A percentile compares a stretch with the other conserved stretches of the same genome.
These are phyloP conservation scores for Hygrocybe punicea DNA, from an alignment of 768 basidiomycete species.

Conservation along the genomic window DNA sequence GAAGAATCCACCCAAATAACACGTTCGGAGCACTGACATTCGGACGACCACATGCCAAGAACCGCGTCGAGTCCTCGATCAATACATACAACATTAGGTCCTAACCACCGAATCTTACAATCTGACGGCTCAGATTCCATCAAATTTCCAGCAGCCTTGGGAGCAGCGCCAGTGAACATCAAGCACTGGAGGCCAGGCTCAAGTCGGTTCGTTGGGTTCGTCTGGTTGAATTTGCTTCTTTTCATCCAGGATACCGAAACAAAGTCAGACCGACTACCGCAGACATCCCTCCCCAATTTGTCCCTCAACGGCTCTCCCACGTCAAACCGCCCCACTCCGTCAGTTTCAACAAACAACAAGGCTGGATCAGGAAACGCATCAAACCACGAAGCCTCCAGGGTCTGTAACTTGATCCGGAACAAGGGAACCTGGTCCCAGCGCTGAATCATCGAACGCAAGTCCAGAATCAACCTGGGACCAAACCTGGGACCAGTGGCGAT, in stretches of 20 bases:
- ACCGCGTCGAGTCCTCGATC: constrained; percentile 62
- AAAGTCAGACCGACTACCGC: neutral
- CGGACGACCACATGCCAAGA: constrained; percentile 21
- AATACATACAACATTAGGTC: constrained; percentile 51
- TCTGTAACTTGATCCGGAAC: constrained; percentile 26
- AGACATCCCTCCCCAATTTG: constrained; percentile 54
- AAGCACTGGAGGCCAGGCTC: constrained; percentile 44
- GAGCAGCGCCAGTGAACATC: constrained; percentile 1
- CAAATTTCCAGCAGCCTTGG: constrained; percentile 28
- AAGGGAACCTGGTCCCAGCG: constrained; percentile 5
- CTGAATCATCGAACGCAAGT: neutral
- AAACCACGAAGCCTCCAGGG: constrained; percentile 21
- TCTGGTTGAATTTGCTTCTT: constrained; percentile 15
- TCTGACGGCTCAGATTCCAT: constrained; percentile 18
- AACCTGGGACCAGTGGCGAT: constrained; percentile 14
- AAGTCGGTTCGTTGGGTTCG: constrained; percentile 49
- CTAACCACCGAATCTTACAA: constrained; percentile 44
- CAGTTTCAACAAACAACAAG: constrained; percentile 36
- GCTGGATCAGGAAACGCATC: neutral
- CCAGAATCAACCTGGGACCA: constrained; percentile 13
- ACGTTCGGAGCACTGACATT: constrained; percentile 11
- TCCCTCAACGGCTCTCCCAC: constrained; percentile 30
- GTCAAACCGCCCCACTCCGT: constrained; percentile 40
- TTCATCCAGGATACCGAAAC: constrained; percentile 14
- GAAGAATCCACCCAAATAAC: constrained; percentile 1